Conservation (phyloP, 2,329 filamentous ascomycete genomes). For the Pseudopithomyces maydicus region DNA sequence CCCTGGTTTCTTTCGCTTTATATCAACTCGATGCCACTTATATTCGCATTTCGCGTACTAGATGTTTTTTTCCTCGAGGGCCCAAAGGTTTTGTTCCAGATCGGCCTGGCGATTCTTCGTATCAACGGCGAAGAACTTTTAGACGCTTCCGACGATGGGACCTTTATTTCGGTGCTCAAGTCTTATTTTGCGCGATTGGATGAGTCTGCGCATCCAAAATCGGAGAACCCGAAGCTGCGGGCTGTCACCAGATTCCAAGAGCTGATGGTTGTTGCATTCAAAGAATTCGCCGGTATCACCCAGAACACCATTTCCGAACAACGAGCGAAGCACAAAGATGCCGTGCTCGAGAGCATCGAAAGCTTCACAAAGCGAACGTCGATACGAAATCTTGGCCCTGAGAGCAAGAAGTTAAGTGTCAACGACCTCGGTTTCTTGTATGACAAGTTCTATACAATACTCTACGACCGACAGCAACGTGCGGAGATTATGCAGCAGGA, state of each 20-base stretch:
- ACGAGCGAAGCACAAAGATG: slow-evolving; percentile 89
- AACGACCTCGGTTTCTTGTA: slow-evolving; percentile 91
- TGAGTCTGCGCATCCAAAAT: slow-evolving; percentile 93
- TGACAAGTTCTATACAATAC: slow-evolving; percentile 87
- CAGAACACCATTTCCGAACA: slow-evolving; percentile 90
- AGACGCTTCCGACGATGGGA: slow-evolving; percentile 91
- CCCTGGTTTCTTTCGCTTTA: slow-evolving; percentile 98
- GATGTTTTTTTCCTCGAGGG: slow-evolving; percentile 99
- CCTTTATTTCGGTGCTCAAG: slow-evolving; percentile 95
- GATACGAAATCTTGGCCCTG: slow-evolving; percentile 91
- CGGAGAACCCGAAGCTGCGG: slow-evolving; percentile 90
- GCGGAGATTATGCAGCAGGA: slow-evolving; percentile 70
- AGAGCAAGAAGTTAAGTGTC: slow-evolving; percentile 86
- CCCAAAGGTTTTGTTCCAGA: slow-evolving; percentile 95
- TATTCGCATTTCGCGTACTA: slow-evolving; percentile 94
- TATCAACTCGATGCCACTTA: slow-evolving; percentile 98
- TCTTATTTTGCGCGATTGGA: slow-evolving; percentile 91
- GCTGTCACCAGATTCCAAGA: slow-evolving; percentile 97
- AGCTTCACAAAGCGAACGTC: slow-evolving; percentile 96
- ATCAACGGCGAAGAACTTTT: slow-evolving; percentile 97
- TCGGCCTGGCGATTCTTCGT: slow-evolving; percentile 92
- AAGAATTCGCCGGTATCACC: slow-evolving; percentile 95
- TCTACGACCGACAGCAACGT: slow-evolving; percentile 91
- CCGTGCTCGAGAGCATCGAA: slow-evolving; percentile 93
- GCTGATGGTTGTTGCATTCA: slow-evolving; percentile 98